Evolutionary conservation across 305 asterid genomes (phyloP).

Genomic region (Striga hermonthica): DNA sequence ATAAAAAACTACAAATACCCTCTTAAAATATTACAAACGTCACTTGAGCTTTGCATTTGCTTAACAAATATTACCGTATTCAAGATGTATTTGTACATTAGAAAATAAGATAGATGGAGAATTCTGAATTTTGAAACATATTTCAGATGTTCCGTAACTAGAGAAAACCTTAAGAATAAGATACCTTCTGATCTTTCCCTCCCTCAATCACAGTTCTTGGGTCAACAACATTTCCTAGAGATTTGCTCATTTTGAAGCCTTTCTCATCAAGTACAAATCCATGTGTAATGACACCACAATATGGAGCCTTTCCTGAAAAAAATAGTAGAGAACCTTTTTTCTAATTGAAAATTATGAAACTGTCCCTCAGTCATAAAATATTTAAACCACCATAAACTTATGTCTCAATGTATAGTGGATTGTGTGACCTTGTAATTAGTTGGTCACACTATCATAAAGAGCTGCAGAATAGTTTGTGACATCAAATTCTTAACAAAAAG

Average conservation of each 20-base stretch:
- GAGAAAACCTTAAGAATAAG: conserved; percentile 2
- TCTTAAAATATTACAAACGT: neutral
- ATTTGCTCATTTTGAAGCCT: conserved; percentile 98
- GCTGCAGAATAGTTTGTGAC: neutral
- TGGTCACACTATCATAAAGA: conserved; percentile 9
- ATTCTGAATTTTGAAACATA: neutral
- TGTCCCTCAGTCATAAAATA: neutral
- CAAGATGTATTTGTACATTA: neutral
- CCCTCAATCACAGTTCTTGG: conserved; percentile 89
- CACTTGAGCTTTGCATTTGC: neutral
- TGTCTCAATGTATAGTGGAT: conserved; percentile 4
- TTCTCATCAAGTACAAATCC: conserved; percentile 96
- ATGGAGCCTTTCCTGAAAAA: conserved; percentile 87
- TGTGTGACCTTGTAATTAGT: conserved; percentile 7
- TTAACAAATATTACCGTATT: neutral
- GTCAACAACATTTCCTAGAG: conserved; percentile 92
- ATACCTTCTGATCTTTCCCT: conserved; percentile 75
- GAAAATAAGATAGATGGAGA: neutral
- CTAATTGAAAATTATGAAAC: conserved; percentile 8
- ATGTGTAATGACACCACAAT: conserved; percentile 79
- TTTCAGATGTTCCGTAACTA: neutral
- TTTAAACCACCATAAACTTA: neutral
- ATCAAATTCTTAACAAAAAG: conserved; percentile 15
- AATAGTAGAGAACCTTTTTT: conserved; percentile 14
- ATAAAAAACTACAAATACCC: conserved; percentile 2